These are phyloP conservation scores for Cryptosporidium felis DNA, from an alignment of 169 alveolate genomes.

Conservation along the genomic window DNA sequence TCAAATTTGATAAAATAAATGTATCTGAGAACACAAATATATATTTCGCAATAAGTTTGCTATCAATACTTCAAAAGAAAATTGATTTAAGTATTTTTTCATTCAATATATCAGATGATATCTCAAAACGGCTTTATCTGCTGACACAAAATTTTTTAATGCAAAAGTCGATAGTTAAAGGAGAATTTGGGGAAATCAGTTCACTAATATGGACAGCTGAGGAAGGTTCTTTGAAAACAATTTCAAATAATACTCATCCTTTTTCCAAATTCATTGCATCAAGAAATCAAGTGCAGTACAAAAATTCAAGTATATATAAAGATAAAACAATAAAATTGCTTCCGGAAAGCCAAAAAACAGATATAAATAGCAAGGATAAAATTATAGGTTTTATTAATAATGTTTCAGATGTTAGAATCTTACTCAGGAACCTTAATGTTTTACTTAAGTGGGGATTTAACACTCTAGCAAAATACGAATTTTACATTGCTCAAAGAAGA, in stretches of 20 bases:
- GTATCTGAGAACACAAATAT: neutral
- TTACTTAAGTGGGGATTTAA: constrained; percentile 20
- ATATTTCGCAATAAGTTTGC: neutral
- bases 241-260: constrained; percentile 9
- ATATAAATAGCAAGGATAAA: neutral
- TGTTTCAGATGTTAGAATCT: constrained; percentile 14
- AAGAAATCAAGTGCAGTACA: neutral
- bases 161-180: neutral
- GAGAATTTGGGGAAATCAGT: neutral
- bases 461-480: neutral
- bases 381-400: neutral
- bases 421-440: neutral
- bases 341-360: neutral
- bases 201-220: constrained; percentile 14
- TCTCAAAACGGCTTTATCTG: constrained; percentile 6
- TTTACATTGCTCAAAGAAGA: neutral
- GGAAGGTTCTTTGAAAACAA: constrained; percentile 11
- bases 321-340: too few species aligned
- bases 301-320: neutral
- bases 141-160: neutral
- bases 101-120: neutral
- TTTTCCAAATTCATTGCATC: constrained; percentile 26
- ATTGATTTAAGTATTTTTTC: neutral
- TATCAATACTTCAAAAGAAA: constrained; percentile 28
- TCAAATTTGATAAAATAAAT: too few species aligned